Evolutionary conservation across 768 basidiomycete genomes (phyloP), one percentile per base, ranked within the genome.

Genomic region (Xanthoconium stramineum): DNA sequence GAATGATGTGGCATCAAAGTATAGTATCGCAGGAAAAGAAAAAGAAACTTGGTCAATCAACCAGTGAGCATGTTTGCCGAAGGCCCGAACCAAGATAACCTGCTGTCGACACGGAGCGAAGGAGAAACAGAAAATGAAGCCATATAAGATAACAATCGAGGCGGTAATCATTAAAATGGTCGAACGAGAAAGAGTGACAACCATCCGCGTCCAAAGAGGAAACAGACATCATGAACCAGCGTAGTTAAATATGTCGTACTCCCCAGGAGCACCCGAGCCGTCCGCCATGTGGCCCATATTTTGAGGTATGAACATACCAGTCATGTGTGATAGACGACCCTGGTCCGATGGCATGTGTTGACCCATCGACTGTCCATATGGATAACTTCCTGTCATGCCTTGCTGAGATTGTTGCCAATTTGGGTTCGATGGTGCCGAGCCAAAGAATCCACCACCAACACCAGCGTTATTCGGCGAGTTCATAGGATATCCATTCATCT

Each of bases 231-330:
- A 73, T 75, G 70, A 76, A 53, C 75, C 74, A 61, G 71, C 75
- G 81, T 84, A 86, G 65, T 81, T 83, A 68, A 84, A 82, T 58
- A 83, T 70, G 59, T 84, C 83, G 61, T 82, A 80, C 53, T 85
- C 84, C 62, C 66, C 75, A 50, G 65, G 55, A 53, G 57, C 51
- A 46, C 71, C 73, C 52, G 72, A 68, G 64, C 73, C 74, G 63
- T 82, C 81, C 62, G 66, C 66, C 53, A 72, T 69, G 55, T 76
- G 73, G 52, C 66, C 71, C 58, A 75, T 75, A 63, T 76, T 74
- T 70, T 76, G 76, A 48, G 79, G 79, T 14, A 68, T 75, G 58
- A 83, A 77, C 43, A 83, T 84, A 45, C 70, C 74, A 35, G 79
- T 76, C 78, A 83, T 75, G 61, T 81, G 77, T 47, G 76, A 71